Evolutionary conservation across 176 grass and related monocot genomes (phyloP).

Genomic region (Sorghum bicolor): DNA sequence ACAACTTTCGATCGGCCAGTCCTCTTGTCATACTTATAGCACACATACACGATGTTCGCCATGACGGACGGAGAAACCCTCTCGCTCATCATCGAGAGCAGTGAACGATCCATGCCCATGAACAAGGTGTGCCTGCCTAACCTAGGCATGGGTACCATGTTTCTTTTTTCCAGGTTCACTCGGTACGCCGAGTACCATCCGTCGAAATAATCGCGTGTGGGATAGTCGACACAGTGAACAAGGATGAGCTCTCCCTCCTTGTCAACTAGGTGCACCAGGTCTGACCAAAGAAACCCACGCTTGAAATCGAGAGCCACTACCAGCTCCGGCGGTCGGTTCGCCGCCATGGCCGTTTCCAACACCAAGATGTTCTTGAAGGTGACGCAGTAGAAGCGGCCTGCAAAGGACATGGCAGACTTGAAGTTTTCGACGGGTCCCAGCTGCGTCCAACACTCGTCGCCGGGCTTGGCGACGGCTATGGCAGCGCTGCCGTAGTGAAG

Average conservation of each 20-base stretch:
- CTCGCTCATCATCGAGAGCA: not conserved
- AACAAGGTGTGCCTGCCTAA: not conserved
- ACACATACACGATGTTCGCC: not conserved
- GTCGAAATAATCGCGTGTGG: fast-evolving
- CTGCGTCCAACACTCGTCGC: not conserved
- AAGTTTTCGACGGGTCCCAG: not conserved
- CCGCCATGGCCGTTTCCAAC: not conserved
- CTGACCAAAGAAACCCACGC: not conserved
- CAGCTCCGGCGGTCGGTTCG: not conserved
- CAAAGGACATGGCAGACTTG: not conserved
- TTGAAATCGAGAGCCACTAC: not conserved
- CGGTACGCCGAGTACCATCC: not conserved
- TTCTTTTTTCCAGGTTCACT: not conserved
- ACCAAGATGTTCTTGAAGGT: not conserved
- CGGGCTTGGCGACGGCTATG: not conserved
- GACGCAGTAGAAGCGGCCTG: not conserved
- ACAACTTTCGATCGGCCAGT: not conserved
- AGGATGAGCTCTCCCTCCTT: not conserved
- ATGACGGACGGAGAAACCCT: not conserved
- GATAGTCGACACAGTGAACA: not conserved
- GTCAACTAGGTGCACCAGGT: not conserved
- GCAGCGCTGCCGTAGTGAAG: not conserved
- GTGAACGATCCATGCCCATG: not conserved
- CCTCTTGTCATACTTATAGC: not conserved
- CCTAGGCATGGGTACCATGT: not conserved